Evolutionary conservation across 768 basidiomycete genomes (phyloP), one percentile per base, ranked within the genome.

Genomic region (Russula sp.): DNA sequence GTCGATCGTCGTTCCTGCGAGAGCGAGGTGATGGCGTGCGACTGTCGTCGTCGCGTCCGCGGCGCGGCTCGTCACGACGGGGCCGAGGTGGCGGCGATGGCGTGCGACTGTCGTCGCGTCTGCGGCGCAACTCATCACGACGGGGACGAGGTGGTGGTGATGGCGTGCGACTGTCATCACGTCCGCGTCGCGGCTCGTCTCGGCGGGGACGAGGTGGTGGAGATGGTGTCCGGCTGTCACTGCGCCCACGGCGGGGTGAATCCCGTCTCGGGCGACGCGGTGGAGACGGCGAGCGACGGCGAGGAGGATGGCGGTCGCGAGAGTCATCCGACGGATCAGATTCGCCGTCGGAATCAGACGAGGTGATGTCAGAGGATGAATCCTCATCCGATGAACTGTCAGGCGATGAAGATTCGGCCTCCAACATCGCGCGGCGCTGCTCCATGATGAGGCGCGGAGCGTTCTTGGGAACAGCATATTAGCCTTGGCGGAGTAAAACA

Each of bases 391-490:
- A 73, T 57, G 75, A 74, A 6, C 74, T 72, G 45, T 76, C 77
- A 0, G 78, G 79, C 1, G 79, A 78, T 6, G 77, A 80, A 0
- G 80, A 80, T 55, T 78, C 81, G 22, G 85, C 89, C 71, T 89
- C 90, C 31, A 93, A 80, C 81, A 91, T 86, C 3, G 90, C 91
- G 39, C 91, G 88, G 40, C 93, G 87, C 75, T 96, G 94, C 71
- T 94, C 94, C 87, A 97, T 89, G 70, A 98, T 93, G 50, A 97
- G 75, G 50, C 85, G 83, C 2, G 96, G 96, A 1, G 94, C 94
- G 69, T 95, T 95, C 93, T 94, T 48, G 37, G n/a, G 37, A 22
- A 64, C 49, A 69, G 65, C 53, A 47, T 60, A 22, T 66, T 42
- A 59, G 54, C 39, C 11, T 18, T 13, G 59, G 31, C 18, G 27